Base-by-base conservation (phyloP, 768 basidiomycete species). In the Boletus reticulatus region DNA sequence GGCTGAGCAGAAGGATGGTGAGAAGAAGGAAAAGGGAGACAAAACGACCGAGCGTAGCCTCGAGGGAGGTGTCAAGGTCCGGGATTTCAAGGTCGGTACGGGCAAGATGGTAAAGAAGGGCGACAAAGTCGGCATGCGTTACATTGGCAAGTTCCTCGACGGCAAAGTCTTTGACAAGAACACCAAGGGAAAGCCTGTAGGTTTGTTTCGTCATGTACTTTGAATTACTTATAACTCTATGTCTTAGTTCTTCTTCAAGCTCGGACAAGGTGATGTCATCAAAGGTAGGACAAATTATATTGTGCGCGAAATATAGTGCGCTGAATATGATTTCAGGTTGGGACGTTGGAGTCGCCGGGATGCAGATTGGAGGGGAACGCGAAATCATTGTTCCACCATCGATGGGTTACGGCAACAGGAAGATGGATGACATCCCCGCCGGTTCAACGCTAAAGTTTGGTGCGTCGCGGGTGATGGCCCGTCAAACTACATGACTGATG, bases 211-310 rank as follows among this genome's bases (percentile, higher is more conserved):
- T 67, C 53, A 9, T 58, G 19, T 43, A n/a, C 50, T 16, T 43
- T n/a, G 51, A 50, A 32, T 45, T n/a, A 12, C 44, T 48, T 32
- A 39, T 24, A 36, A 53, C 22, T 43, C 8, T 20, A 20, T 39
- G 22, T 55, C 54, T 62, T 62, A 92, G 83, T 89, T 94, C 72
- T 72, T 75, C 42, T 94, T 94, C 80, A 80, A 73, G 31, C 79
- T 98, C 22, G 96, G 95, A 37, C 76, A 81, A 55, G 92, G 92
- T 24, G 88, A 96, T 68, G 96, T 98, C 50, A 97, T 98, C 73
- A 92, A 93, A 78, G 90, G 88, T 85, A 54, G 44, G 75, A 57
- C 32, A 43, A 39, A 45, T 42, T 19, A 19, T 6, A 13, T 58
- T 31, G 31, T 22, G 16, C 27, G 16, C 52, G 32, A 44, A 8